phyloP scores from a whole-genome alignment of 257 asterid species.

The Rhazya stricta region DNA sequence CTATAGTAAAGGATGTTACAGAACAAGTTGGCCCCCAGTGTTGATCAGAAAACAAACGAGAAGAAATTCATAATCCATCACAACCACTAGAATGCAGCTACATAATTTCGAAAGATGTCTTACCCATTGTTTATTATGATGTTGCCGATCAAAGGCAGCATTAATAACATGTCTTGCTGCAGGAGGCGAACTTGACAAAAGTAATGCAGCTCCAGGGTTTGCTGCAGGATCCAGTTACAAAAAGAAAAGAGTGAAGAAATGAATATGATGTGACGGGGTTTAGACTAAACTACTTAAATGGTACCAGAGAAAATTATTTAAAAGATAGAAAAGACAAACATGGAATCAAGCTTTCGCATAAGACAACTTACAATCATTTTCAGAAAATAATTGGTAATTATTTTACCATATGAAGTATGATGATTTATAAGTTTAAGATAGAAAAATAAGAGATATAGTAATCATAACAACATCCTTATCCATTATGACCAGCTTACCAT shows the following conservation, averaged over 20 bases:
- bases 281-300: background rate
- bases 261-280: background rate
- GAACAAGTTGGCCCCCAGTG: background rate
- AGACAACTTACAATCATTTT: background rate
- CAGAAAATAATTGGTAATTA: background rate
- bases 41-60: background rate
- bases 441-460: background rate
- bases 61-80: conserved; percentile 7
- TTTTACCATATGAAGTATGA: background rate
- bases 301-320: background rate
- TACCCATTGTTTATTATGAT: conserved; percentile 80
- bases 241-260: conserved; percentile 5
- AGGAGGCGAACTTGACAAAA: conserved; percentile 61
- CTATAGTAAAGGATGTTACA: background rate
- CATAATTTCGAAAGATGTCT: conserved; percentile 20
- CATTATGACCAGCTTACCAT: background rate
- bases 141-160: conserved; percentile 87
- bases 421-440: background rate
- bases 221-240: conserved; percentile 43
- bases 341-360: background rate
- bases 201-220: conserved; percentile 60
- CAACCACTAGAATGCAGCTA: background rate
- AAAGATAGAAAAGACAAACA: background rate
- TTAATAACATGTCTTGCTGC: conserved; percentile 64
- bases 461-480: background rate